Conservation (phyloP, 2,329 filamentous ascomycete genomes). For the Claviceps cyperi region DNA sequence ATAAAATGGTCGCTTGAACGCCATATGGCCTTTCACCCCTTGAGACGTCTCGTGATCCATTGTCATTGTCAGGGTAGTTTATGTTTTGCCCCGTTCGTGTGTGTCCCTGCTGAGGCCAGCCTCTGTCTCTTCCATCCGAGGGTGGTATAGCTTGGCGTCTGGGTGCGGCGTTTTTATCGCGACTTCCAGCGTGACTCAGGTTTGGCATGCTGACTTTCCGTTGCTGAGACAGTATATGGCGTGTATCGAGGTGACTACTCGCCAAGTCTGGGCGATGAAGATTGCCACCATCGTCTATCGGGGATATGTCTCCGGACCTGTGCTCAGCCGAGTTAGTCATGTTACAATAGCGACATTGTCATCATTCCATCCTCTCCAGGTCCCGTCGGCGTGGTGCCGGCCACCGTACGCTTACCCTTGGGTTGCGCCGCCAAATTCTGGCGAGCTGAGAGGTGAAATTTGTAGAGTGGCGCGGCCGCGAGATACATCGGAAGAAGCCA, state of each 20-base stretch:
- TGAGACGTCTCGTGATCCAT: neutral
- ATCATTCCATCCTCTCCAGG: neutral
- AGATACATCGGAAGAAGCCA: conserved; percentile 14
- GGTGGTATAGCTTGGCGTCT: neutral
- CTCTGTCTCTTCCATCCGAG: neutral
- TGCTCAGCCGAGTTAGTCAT: conserved; percentile 1
- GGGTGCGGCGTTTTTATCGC: neutral
- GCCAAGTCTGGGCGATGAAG: conserved; percentile 15
- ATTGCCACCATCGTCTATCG: conserved; percentile 32
- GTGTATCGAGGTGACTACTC: conserved; percentile 5
- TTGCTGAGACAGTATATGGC: conserved; percentile 6
- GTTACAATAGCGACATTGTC: neutral
- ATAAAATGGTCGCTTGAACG: conserved; percentile 10
- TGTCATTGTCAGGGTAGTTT: neutral
- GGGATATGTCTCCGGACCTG: conserved; percentile 31
- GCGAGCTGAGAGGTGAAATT: conserved; percentile 44
- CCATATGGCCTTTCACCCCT: neutral
- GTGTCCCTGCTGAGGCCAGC: conserved; percentile 1
- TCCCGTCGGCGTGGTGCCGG: neutral
- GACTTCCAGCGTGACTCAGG: neutral
- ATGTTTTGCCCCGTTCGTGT: neutral
- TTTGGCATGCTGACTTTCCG: conserved; percentile 3
- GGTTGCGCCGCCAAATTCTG: conserved; percentile 26
- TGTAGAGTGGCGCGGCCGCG: conserved; percentile 27
- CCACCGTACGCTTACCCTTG: conserved; percentile 24